A percentile compares a stretch with the other conserved stretches of the same genome.
phyloP scores from a whole-genome alignment of 108 stramenopile species.

The Nannochloropsis granulata region DNA sequence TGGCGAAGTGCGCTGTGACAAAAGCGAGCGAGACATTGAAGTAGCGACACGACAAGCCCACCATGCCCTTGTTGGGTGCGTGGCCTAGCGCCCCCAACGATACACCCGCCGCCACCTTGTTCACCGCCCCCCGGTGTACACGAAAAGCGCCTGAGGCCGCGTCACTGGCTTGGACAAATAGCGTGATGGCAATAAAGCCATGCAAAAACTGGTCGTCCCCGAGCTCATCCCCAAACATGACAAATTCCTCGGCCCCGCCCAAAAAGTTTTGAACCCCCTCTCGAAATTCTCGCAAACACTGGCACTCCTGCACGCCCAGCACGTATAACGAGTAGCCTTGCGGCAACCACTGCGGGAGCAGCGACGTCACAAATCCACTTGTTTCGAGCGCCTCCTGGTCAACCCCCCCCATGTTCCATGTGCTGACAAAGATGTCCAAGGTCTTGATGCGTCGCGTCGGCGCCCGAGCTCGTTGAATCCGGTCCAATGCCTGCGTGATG shows the following conservation, averaged over 20 bases:
- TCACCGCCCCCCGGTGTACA: background rate
- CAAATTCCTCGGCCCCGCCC: background rate
- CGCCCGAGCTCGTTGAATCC: background rate
- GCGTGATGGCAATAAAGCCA: background rate
- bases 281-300: background rate
- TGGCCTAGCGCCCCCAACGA: background rate
- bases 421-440: background rate
- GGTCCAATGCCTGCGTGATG: background rate
- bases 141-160: background rate
- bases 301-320: background rate
- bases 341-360: background rate
- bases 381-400: background rate
- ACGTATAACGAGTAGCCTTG: background rate
- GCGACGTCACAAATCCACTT: background rate
- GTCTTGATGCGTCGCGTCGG: background rate
- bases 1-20: background rate
- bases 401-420: background rate
- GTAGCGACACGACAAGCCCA: background rate
- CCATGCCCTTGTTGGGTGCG: background rate
- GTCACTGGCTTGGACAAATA: background rate
- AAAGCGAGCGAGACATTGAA: background rate
- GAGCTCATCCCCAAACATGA: background rate
- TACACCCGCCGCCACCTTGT: background rate
- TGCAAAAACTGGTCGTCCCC: background rate
- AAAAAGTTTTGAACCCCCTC: background rate